These are phyloP conservation scores for Gracilaria gracilis DNA, from an alignment of 23 red algal genomes.

Conservation along the genomic window DNA sequence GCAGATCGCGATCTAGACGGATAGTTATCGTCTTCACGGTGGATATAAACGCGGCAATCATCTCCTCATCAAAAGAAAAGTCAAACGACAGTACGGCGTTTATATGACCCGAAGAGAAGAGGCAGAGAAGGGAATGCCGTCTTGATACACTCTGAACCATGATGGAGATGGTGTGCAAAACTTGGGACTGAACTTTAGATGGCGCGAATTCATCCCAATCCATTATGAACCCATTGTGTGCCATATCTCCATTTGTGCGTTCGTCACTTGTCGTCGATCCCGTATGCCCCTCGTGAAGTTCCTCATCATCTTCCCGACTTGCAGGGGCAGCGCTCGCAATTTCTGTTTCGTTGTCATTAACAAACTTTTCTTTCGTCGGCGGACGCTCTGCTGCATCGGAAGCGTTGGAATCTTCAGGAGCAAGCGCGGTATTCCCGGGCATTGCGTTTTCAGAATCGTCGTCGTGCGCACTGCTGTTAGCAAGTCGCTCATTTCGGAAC, in stretches of 20 bases:
- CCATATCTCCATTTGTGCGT: background rate
- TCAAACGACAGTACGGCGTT: conserved; percentile 72
- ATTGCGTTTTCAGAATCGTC: background rate
- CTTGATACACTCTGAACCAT: conserved; percentile 74
- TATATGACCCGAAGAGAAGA: conserved; percentile 74
- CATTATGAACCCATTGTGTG: no score
- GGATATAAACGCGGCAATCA: conserved; percentile 68
- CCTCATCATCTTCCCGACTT: background rate
- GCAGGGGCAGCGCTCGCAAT: background rate
- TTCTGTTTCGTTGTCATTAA: background rate
- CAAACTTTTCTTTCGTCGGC: background rate
- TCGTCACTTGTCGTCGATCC: background rate
- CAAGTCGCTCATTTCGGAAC: background rate
- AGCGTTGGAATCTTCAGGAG: background rate
- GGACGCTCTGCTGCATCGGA: no score
- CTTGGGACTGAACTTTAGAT: conserved; percentile 58
- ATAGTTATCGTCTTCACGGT: conserved; percentile 64
- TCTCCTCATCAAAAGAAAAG: conserved; percentile 64
- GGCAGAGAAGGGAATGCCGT: conserved; percentile 61
- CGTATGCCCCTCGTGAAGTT: background rate
- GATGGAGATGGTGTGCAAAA: conserved; percentile 74
- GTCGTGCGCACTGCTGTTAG: no score
- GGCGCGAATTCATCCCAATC: background rate
- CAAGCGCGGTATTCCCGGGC: background rate
- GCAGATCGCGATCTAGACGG: conserved; percentile 44